Conservation (phyloP, 345 rosid genomes). For the Salix dunnii region DNA sequence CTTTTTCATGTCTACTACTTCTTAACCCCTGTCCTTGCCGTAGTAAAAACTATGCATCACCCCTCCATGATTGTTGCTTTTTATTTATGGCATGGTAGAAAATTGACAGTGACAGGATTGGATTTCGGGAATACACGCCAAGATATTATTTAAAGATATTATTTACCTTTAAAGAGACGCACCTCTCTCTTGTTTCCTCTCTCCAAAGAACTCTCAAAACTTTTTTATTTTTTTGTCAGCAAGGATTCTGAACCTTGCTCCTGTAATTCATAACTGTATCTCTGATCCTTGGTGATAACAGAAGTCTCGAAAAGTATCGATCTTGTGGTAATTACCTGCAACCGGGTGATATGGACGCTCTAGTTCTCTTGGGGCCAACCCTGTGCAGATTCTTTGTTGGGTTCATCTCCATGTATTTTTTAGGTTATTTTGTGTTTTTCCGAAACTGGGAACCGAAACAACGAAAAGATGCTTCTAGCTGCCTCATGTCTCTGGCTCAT, state of each 20-base stretch:
- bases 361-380: conserved; percentile 10
- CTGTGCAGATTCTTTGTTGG: conserved; percentile 38
- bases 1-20: no score
- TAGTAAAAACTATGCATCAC: no score
- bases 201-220: background rate
- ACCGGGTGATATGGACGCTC: conserved; percentile 27
- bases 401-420: conserved; percentile 42
- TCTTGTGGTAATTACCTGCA: background rate
- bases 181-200: background rate
- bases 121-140: no score
- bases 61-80: no score
- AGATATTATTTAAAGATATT: background rate
- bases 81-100: no score
- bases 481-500: conserved; percentile 65
- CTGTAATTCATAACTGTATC: background rate
- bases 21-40: no score
- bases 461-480: conserved; percentile 66
- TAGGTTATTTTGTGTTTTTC: conserved; percentile 49
- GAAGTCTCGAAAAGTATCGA: background rate
- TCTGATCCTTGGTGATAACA: background rate
- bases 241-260: background rate
- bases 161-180: background rate
- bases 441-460: conserved; percentile 54
- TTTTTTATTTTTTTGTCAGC: background rate
- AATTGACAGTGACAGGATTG: background rate